Base-by-base conservation (phyloP, 768 basidiomycete species). In the Epithele typhae region DNA sequence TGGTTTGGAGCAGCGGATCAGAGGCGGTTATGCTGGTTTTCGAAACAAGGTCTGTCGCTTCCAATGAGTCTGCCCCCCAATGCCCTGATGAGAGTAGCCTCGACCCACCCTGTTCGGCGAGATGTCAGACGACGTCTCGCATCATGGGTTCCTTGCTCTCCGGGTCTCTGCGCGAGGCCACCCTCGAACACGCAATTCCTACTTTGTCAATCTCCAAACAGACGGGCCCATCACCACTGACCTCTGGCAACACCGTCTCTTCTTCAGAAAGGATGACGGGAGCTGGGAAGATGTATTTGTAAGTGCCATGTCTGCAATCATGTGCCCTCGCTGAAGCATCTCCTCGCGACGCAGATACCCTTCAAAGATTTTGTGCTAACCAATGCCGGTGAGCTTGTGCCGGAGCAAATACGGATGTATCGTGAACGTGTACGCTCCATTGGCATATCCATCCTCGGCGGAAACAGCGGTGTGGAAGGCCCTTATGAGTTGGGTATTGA, bases 161-260 rank as follows among this genome's bases (percentile, higher is more conserved):
- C 83, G 89, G 4, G 68, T 96, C 10, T 82, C 89, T 14, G 78
- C 84, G 49, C 77, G 77, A 21, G 94, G 92, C 3, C 81, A 90
- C 53, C 80, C 82, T 18, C 74, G 78, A 33, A 87, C 87, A 34
- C 79, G 82, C 52, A 81, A 80, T 54, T 83, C 88, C n/a, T 97
- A 92, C 72, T 94, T 87, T 55, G 86, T 92, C 39, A 97, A 98
- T 66, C 69, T 97, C 37, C 93, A 96, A 64, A 95, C 92, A 2
- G 87, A 92, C 42, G 87, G 88, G 1, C 75, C 80, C 36, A 73
- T 88, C 40, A 77, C 81, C 40, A 85, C 82, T 30, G 92, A 95
- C 62, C 70, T 98, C n/a, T 98, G 89, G 84, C 95, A 96, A 61
- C 93, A 97, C 56, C 78, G 90, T 25, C 71, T 98, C n/a, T 89